A percentile compares a stretch with the other conserved stretches of the same genome.
phyloP scores from a whole-genome alignment of 2,329 filamentous ascomycete genomes.

The Zarea fungicola region DNA sequence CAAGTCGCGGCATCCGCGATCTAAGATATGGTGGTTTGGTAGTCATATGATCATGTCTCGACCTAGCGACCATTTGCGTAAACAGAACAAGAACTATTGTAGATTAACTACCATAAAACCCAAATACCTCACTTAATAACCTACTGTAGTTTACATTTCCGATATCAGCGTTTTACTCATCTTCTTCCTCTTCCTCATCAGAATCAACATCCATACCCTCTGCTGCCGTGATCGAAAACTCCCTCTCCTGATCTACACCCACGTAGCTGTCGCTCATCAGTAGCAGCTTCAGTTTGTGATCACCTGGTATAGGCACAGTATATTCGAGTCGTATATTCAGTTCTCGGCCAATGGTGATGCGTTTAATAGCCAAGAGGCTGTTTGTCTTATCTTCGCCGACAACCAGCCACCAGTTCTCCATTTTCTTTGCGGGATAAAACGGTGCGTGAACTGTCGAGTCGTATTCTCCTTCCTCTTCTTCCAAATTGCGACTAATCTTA shows the following conservation, averaged over 20 bases:
- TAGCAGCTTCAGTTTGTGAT: conserved; percentile 84
- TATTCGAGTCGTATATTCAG: conserved; percentile 81
- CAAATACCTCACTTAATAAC: conserved; percentile 1
- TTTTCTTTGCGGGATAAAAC: conserved; percentile 87
- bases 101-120: not conserved
- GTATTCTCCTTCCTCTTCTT: conserved; percentile 60
- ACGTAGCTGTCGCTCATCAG: conserved; percentile 97
- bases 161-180: conserved; percentile 16
- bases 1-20: not conserved
- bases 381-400: conserved; percentile 89
- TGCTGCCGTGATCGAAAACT: conserved; percentile 76
- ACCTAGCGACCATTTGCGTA: not conserved
- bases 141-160: conserved; percentile 13
- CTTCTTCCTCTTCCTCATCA: conserved; percentile 52
- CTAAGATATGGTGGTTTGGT: conserved; percentile 5
- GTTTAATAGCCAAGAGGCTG: conserved; percentile 86
- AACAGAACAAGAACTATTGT: conserved; percentile 2
- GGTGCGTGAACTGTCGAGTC: conserved; percentile 88
- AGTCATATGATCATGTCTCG: not conserved
- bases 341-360: conserved; percentile 77
- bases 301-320: conserved; percentile 75
- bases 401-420: conserved; percentile 98
- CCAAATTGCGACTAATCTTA: conserved; percentile 76
- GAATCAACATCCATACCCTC: conserved; percentile 95
- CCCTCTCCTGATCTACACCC: conserved; percentile 92